phyloP scores from a whole-genome alignment of 1,284 basidiomycete species.

The Leccinum solheimii region DNA sequence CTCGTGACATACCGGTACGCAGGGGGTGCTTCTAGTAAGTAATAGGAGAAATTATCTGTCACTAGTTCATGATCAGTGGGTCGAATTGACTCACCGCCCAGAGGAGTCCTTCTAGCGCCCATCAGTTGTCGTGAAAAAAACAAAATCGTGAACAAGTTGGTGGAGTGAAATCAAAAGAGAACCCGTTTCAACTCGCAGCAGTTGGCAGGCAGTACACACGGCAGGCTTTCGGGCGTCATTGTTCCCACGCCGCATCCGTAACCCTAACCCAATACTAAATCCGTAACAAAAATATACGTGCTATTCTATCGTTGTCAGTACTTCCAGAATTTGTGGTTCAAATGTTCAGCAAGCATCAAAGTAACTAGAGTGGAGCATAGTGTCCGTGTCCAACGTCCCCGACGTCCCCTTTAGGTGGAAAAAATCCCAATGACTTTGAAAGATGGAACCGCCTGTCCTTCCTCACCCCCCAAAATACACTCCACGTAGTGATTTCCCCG shows the following conservation, averaged over 20 bases:
- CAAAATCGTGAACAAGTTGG: not conserved
- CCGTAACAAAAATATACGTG: not conserved
- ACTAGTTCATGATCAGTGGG: not conserved
- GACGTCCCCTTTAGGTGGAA: conserved; percentile 47
- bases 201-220: not conserved
- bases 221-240: conserved; percentile 21
- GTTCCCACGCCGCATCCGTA: conserved; percentile 25
- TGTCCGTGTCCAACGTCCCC: not conserved
- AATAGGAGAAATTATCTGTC: not conserved
- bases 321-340: not conserved
- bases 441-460: conserved; percentile 67
- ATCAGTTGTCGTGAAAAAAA: conserved; percentile 10
- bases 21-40: conserved; percentile 48
- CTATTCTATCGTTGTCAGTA: not conserved
- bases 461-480: conserved; percentile 78
- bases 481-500: conserved; percentile 85
- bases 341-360: not conserved
- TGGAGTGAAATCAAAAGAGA: not conserved
- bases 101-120: conserved; percentile 15
- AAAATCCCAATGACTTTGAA: conserved; percentile 90
- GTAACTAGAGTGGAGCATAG: not conserved
- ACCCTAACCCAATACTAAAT: conserved; percentile 2
- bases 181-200: conserved; percentile 2
- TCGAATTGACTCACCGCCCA: conserved; percentile 12
- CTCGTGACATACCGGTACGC: conserved; percentile 59